These are phyloP conservation scores for Aureobasidium mangrovei DNA, from an alignment of 2,329 filamentous ascomycete genomes.

Conservation along the genomic window DNA sequence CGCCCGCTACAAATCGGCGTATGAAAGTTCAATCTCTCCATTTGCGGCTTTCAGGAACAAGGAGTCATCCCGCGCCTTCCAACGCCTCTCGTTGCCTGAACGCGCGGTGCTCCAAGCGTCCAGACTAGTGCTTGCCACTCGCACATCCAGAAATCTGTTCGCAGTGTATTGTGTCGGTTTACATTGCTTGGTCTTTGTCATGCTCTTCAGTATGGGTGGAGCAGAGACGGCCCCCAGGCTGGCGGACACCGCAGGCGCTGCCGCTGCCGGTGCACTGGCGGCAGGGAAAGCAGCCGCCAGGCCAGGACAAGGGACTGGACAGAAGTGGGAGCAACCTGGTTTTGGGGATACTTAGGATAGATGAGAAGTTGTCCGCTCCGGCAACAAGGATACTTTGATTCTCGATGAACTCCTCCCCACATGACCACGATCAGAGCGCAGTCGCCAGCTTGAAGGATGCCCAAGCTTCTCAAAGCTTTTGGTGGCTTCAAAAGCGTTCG, in stretches of 20 bases:
- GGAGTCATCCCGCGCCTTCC: constrained; percentile 82
- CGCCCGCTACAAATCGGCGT: constrained; percentile 82
- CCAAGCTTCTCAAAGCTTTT: constrained; percentile 7
- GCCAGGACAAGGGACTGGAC: neutral
- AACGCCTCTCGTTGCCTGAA: constrained; percentile 87
- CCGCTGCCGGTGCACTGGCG: constrained; percentile 1
- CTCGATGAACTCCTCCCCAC: too few species aligned
- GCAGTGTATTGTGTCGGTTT: constrained; percentile 83
- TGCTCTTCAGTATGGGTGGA: constrained; percentile 71
- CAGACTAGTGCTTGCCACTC: constrained; percentile 78
- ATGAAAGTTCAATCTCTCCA: constrained; percentile 90
- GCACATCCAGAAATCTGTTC: constrained; percentile 88
- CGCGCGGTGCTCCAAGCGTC: constrained; percentile 84
- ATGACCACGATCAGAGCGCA: too few species aligned
- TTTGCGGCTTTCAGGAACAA: constrained; percentile 94
- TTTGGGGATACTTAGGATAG: constrained; percentile 1
- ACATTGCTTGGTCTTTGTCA: constrained; percentile 78
- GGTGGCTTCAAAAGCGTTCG: neutral
- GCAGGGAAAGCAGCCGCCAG: neutral
- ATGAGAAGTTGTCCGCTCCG: too few species aligned
- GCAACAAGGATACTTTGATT: too few species aligned
- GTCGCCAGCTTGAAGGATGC: neutral
- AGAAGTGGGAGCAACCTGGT: constrained; percentile 7
- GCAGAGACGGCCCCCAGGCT: neutral
- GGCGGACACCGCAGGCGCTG: constrained; percentile 3